phyloP scores from a whole-genome alignment of 192 early-diverging fungal species.

The Cetraspora pellucida region DNA sequence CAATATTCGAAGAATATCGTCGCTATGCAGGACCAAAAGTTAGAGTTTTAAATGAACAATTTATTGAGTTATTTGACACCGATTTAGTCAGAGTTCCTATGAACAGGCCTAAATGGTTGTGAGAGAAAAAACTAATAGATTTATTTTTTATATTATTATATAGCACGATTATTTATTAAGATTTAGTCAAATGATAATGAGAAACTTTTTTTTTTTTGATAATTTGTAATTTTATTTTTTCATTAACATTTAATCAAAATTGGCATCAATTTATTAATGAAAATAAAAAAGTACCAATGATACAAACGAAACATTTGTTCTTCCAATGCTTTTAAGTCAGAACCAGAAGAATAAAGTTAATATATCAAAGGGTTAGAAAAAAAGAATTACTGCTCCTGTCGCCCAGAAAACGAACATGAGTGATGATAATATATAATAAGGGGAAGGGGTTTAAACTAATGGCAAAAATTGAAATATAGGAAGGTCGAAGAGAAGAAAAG shows the following conservation, averaged over 20 bases:
- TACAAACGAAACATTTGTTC: constrained; percentile 13
- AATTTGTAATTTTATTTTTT: background rate
- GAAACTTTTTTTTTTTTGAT: too few relatives aligned
- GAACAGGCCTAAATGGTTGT: constrained; percentile 77
- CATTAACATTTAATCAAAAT: background rate
- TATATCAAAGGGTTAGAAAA: constrained; percentile 17
- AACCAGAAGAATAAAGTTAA: constrained; percentile 15
- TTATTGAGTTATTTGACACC: constrained; percentile 95
- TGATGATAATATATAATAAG: constrained; percentile 10
- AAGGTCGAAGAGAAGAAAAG: constrained; percentile 12
- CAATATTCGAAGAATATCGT: constrained; percentile 98
- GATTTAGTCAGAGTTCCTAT: constrained; percentile 87
- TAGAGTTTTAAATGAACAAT: constrained; percentile 93
- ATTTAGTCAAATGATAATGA: too few relatives aligned
- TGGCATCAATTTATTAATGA: background rate
- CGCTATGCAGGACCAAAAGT: constrained; percentile 97
- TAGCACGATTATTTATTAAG: too few relatives aligned
- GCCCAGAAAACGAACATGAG: constrained; percentile 5
- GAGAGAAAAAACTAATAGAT: constrained; percentile 6
- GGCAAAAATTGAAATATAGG: background rate
- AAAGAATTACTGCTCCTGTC: background rate
- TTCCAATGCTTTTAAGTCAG: background rate
- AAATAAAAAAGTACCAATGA: constrained; percentile 2
- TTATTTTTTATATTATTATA: too few relatives aligned
- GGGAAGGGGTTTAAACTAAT: constrained; percentile 1